These are phyloP conservation scores for Trypanosoma lewisi DNA, from an alignment of 208 protist species.

Conservation along the genomic window DNA sequence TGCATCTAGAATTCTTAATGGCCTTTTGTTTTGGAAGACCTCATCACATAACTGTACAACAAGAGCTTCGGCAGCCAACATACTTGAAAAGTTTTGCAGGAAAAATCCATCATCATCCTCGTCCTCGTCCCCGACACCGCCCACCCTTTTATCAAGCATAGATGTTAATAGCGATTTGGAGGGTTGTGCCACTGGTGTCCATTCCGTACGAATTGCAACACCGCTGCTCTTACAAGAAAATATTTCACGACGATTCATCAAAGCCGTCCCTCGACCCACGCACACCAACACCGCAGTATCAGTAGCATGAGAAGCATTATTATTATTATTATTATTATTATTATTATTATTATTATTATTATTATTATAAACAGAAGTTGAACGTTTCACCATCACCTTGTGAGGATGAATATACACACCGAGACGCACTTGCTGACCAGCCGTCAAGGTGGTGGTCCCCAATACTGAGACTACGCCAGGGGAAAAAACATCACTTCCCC, in stretches of 20 bases:
- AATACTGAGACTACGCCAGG: slow-evolving; percentile 51
- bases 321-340: slow-evolving; percentile 6
- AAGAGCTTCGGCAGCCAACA: slow-evolving; percentile 70
- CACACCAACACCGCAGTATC: slow-evolving; percentile 16
- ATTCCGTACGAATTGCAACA: slow-evolving; percentile 34
- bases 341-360: too few relatives aligned
- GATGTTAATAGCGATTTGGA: slow-evolving; percentile 26
- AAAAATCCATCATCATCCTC: slow-evolving; percentile 33
- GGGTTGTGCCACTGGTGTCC: slow-evolving; percentile 42
- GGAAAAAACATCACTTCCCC: slow-evolving; percentile 82
- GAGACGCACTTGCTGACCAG: slow-evolving; percentile 31
- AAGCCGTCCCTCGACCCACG: slow-evolving; percentile 29
- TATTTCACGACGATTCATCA: slow-evolving; percentile 37
- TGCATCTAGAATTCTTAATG: slow-evolving; percentile 78
- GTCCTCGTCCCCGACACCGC: too few relatives aligned
- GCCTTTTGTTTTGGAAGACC: slow-evolving; percentile 3
- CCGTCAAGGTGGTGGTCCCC: slow-evolving; percentile 23
- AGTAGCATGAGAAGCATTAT: neutral
- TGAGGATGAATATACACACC: slow-evolving; percentile 22
- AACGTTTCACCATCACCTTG: neutral
- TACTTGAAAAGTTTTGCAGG: slow-evolving; percentile 79
- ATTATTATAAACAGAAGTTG: too few relatives aligned
- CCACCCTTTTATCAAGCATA: slow-evolving; percentile 6
- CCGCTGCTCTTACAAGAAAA: slow-evolving; percentile 20
- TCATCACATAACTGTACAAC: slow-evolving; percentile 5